Percentiles rank a stretch among this genome's conserved stretches.
Conservation (phyloP, 2,329 filamentous ascomycete species). For the Colletotrichum filicis region DNA sequence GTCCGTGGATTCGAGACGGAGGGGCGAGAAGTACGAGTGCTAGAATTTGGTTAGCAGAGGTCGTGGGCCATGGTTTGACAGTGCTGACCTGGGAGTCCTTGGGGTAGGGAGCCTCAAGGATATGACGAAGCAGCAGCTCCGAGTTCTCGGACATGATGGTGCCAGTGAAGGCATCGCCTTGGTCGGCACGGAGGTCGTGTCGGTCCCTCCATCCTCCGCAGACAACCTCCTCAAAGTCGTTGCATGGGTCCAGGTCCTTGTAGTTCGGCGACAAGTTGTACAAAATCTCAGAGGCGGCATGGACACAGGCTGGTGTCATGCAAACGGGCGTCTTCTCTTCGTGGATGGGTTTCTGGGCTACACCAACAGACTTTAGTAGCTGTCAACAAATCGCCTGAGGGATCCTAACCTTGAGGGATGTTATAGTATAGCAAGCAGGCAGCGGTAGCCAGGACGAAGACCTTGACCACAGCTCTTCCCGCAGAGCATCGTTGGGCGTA, state of each 20-base stretch:
- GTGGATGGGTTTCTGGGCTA: constrained; percentile 4
- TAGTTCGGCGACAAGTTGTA: constrained; percentile 55
- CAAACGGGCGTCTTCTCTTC: constrained; percentile 35
- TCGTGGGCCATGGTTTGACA: constrained; percentile 22
- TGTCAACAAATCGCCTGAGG: accelerated
- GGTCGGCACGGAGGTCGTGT: constrained; percentile 74
- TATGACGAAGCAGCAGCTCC: constrained; percentile 68
- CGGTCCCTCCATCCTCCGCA: constrained; percentile 74
- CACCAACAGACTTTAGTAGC: background rate
- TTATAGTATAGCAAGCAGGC: constrained; percentile 19
- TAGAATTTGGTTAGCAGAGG: constrained; percentile 39
- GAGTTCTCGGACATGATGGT: constrained; percentile 71
- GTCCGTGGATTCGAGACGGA: constrained; percentile 45
- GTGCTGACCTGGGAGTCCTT: constrained; percentile 47
- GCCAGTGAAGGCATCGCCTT: constrained; percentile 68
- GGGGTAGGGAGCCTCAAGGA: constrained; percentile 69
- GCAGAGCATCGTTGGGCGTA: constrained; percentile 23
- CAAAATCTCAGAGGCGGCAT: constrained; percentile 45
- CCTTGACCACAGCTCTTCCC: constrained; percentile 10
- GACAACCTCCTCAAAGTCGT: constrained; percentile 74
- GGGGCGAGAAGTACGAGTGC: constrained; percentile 62
- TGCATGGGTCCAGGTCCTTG: constrained; percentile 72
- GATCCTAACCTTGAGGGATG: background rate
- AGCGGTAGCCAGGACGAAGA: constrained; percentile 13
- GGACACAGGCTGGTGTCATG: constrained; percentile 43